phyloP scores from a whole-genome alignment of 495 filamentous ascomycete species.

The Neurospora discreta region DNA sequence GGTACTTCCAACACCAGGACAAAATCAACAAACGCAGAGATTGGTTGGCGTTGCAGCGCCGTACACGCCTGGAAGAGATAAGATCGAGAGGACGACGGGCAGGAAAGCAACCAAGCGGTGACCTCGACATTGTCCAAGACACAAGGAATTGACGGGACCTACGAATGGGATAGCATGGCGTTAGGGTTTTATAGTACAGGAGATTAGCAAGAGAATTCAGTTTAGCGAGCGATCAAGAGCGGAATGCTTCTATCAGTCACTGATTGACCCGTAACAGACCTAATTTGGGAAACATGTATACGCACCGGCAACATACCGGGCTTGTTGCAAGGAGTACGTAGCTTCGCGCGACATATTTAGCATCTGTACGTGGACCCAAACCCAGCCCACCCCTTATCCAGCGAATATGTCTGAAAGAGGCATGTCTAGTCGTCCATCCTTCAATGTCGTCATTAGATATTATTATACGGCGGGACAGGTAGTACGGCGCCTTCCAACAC shows the following conservation, averaged over 20 bases:
- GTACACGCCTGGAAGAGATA: slow-evolving; percentile 61
- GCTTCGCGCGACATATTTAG: not conserved
- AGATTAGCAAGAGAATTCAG: not conserved
- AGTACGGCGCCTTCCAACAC: not conserved
- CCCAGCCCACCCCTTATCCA: not conserved
- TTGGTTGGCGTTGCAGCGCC: slow-evolving; percentile 55
- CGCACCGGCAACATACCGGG: not conserved
- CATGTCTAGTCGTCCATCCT: not conserved
- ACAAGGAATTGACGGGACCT: not conserved
- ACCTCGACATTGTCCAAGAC: not conserved
- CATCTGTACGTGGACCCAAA: not conserved
- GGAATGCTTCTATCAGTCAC: not conserved
- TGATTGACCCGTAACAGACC: not conserved
- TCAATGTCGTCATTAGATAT: not conserved
- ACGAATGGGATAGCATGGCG: slow-evolving; percentile 6
- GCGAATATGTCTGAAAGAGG: not conserved
- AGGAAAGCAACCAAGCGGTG: slow-evolving; percentile 15
- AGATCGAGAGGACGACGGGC: slow-evolving; percentile 42
- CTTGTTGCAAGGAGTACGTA: not conserved
- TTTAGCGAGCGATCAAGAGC: not conserved
- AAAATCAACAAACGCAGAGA: slow-evolving; percentile 11
- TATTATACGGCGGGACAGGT: not conserved
- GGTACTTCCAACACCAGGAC: not conserved
- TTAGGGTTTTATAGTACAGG: not conserved
- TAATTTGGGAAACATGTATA: not conserved